These are phyloP conservation scores for Hylodesmum podocarpum DNA, from an alignment of 306 rosid species.

Conservation along the genomic window DNA sequence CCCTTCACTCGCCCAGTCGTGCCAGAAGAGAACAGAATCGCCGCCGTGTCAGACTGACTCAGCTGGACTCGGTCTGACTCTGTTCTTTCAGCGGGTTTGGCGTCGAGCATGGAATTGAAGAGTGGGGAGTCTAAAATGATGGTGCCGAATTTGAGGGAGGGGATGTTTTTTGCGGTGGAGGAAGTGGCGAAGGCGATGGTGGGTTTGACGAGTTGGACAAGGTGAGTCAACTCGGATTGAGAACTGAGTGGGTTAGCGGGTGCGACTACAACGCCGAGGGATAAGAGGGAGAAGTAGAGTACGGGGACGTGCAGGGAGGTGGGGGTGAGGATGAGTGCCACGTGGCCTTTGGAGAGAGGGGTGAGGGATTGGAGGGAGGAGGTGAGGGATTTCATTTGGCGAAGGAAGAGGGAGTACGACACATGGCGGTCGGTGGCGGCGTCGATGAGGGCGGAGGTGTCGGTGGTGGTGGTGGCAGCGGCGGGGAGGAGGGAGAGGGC, in stretches of 20 bases:
- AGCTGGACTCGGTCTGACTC: constrained; percentile 18
- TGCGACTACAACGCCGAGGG: constrained; percentile 60
- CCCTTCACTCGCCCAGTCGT: constrained; percentile 90
- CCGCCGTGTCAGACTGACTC: constrained; percentile 62
- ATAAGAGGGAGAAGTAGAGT: constrained; percentile 70
- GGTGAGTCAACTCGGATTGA: constrained; percentile 60
- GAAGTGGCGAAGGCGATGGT: constrained; percentile 62
- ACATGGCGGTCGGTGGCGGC: constrained; percentile 45
- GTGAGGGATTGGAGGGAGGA: constrained; percentile 35
- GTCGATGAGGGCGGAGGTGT: constrained; percentile 55
- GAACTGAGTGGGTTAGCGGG: constrained; percentile 79
- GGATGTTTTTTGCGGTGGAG: constrained; percentile 32
- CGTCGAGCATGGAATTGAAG: constrained; percentile 58
- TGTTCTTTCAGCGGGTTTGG: no score
- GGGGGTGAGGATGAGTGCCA: constrained; percentile 72
- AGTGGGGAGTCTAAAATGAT: constrained; percentile 66
- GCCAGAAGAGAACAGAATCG: constrained; percentile 82
- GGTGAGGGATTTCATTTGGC: constrained; percentile 54
- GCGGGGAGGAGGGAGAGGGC: constrained; percentile 51
- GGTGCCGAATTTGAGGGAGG: constrained; percentile 36
- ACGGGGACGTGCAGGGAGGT: constrained; percentile 66
- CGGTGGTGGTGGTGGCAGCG: constrained; percentile 21
- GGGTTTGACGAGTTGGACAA: constrained; percentile 54
- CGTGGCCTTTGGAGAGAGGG: constrained; percentile 62
- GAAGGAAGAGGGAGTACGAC: constrained; percentile 54